Conservation (phyloP, 2,329 filamentous ascomycete species). For the Didymellaceae sp. region DNA sequence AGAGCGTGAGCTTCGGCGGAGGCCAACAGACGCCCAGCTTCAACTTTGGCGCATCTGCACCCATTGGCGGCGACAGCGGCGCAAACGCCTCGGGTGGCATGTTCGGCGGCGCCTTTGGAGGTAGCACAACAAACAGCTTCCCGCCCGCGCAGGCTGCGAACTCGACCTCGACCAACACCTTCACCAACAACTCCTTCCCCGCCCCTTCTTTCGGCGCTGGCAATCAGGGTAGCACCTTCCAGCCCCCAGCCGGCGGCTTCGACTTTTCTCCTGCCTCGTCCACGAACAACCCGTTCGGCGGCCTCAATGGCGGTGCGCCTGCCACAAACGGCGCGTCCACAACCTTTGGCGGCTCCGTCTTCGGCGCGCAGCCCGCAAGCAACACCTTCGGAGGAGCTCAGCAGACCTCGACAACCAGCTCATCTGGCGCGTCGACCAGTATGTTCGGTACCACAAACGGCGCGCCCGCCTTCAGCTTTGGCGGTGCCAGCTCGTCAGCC, state of each 20-base stretch:
- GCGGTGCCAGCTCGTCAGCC: slow-evolving; percentile 5
- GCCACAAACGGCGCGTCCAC: slow-evolving; percentile 30
- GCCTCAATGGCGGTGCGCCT: slow-evolving; percentile 20
- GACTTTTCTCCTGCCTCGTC: slow-evolving; percentile 33
- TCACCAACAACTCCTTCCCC: slow-evolving; percentile 42
- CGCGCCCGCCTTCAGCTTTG: slow-evolving; percentile 18
- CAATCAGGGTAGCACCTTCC: slow-evolving; percentile 30
- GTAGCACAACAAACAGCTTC: slow-evolving; percentile 39
- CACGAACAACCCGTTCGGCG: slow-evolving; percentile 32
- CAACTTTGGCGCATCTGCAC: slow-evolving; percentile 33
- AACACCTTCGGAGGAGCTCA: slow-evolving; percentile 29
- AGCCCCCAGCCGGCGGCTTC: slow-evolving; percentile 33
- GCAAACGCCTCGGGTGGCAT: slow-evolving; percentile 11
- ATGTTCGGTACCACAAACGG: slow-evolving; percentile 29
- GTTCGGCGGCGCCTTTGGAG: slow-evolving; percentile 25
- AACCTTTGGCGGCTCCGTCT: slow-evolving; percentile 29
- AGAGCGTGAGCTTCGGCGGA: slow-evolving; percentile 31
- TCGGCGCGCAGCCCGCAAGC: slow-evolving; percentile 26
- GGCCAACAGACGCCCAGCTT: slow-evolving; percentile 27
- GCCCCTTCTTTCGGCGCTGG: slow-evolving; percentile 38
- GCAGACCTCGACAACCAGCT: slow-evolving; percentile 26
- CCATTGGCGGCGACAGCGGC: slow-evolving; percentile 20
- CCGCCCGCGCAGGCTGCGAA: slow-evolving; percentile 37
- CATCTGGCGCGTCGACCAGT: slow-evolving; percentile 8
- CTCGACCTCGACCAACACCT: slow-evolving; percentile 33